These are phyloP conservation scores for Vaucheria bursata DNA, from an alignment of 352 stramenopile genomes.

Conservation along the genomic window DNA sequence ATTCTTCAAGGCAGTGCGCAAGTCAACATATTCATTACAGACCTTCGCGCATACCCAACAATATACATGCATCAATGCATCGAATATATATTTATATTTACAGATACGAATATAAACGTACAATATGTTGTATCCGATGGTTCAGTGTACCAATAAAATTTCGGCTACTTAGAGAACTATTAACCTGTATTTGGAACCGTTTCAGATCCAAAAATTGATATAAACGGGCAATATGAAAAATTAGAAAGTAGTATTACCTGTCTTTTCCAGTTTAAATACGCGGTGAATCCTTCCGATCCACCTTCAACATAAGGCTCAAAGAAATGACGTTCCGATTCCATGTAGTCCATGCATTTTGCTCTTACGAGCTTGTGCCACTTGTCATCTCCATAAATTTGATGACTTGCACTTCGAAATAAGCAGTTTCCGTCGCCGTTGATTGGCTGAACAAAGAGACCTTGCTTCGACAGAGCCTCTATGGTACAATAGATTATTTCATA, in stretches of 20 bases:
- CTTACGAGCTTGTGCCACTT: slow-evolving; percentile 70
- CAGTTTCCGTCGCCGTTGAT: slow-evolving; percentile 85
- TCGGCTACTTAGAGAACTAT: no score
- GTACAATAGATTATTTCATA: slow-evolving; percentile 13
- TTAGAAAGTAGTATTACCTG: slow-evolving; percentile 67
- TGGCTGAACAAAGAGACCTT: slow-evolving; percentile 17
- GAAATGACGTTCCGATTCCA: slow-evolving; percentile 80
- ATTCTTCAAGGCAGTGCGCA: no score
- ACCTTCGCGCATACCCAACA: no score
- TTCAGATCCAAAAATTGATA: no score
- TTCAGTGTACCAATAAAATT: no score
- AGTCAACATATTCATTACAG: no score
- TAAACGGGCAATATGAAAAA: no score
- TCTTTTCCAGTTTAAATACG: slow-evolving; percentile 79
- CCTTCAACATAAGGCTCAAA: slow-evolving; percentile 74
- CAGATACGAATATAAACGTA: no score
- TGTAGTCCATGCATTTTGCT: slow-evolving; percentile 83
- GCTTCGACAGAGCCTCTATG: slow-evolving; percentile 15
- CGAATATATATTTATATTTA: no score
- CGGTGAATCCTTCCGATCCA: slow-evolving; percentile 68
- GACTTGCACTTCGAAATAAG: slow-evolving; percentile 85
- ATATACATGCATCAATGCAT: no score
- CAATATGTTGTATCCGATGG: no score
- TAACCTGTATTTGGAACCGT: no score
- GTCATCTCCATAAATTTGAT: slow-evolving; percentile 84